phyloP scores from a whole-genome alignment of 139 green algal species.

The Chlorella vulgaris region DNA sequence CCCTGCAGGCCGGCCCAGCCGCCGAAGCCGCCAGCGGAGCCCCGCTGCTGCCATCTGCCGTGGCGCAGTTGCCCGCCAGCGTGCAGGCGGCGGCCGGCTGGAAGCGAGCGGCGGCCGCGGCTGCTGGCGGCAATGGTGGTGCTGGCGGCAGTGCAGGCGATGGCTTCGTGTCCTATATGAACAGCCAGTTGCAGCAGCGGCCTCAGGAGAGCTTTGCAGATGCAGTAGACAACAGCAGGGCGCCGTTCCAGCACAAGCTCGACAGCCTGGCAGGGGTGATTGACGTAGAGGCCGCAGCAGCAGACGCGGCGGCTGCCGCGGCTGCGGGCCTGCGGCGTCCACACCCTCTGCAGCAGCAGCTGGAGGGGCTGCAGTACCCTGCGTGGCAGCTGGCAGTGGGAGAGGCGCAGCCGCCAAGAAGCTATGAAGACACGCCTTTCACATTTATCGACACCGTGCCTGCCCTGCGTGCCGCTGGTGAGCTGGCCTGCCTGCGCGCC shows the following conservation, averaged over 20 bases:
- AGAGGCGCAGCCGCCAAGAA: conserved; percentile 18
- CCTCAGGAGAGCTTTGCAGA: conserved; percentile 63
- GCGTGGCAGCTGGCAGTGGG: conserved; percentile 43
- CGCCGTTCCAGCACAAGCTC: conserved; percentile 49
- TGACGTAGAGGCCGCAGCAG: neutral
- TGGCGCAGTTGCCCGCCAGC: neutral
- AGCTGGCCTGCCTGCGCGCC: neutral
- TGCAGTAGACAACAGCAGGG: conserved; percentile 67
- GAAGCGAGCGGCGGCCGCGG: no score
- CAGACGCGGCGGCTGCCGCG: neutral
- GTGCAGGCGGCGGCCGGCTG: neutral
- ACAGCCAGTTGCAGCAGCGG: neutral
- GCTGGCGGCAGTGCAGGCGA: neutral
- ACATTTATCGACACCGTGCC: conserved; percentile 40
- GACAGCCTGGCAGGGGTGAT: conserved; percentile 35
- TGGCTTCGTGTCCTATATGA: conserved; percentile 33
- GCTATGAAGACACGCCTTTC: conserved; percentile 36
- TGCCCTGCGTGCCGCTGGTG: conserved; percentile 15
- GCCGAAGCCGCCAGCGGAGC: neutral
- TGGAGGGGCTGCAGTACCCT: conserved; percentile 59
- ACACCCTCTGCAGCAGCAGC: conserved; percentile 66
- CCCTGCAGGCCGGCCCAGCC: neutral
- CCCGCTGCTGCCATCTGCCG: neutral
- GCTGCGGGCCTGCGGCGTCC: conserved; percentile 16
- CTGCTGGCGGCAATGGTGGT: neutral